These are phyloP conservation scores for Diaporthe batatas DNA, from an alignment of 2,329 filamentous ascomycete species.

Conservation along the genomic window DNA sequence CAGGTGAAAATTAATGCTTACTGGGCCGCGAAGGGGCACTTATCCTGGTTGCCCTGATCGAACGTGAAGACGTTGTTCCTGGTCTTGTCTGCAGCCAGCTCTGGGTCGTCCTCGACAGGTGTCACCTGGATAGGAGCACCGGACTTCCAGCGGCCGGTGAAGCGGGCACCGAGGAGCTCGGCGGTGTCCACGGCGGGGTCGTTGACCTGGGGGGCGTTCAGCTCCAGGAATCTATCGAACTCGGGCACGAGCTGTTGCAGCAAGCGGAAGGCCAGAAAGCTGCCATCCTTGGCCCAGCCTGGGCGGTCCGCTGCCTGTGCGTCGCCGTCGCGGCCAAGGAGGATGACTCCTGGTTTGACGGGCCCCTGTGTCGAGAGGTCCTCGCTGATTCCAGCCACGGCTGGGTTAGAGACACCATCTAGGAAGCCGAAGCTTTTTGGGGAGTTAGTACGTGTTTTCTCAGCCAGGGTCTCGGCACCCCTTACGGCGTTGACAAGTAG, in stretches of 20 bases:
- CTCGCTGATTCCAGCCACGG: slow-evolving; percentile 51
- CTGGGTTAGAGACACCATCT: slow-evolving; percentile 58
- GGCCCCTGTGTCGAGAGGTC: slow-evolving; percentile 50
- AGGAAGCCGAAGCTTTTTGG: slow-evolving; percentile 54
- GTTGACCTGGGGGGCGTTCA: slow-evolving; percentile 47
- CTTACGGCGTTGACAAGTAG: neutral
- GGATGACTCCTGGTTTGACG: slow-evolving; percentile 52
- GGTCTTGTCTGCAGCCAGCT: slow-evolving; percentile 51
- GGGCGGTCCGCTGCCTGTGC: slow-evolving; percentile 44
- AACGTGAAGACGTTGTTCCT: slow-evolving; percentile 52
- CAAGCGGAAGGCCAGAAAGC: slow-evolving; percentile 59
- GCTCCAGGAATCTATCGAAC: slow-evolving; percentile 56
- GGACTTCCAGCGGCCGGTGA: slow-evolving; percentile 60
- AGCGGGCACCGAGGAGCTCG: slow-evolving; percentile 56
- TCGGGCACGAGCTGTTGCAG: slow-evolving; percentile 60
- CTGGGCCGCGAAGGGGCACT: slow-evolving; percentile 61
- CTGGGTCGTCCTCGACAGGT: slow-evolving; percentile 49
- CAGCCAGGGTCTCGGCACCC: too few relatives aligned
- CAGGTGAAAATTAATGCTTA: too few relatives aligned
- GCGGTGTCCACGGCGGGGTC: slow-evolving; percentile 44
- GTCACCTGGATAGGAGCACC: slow-evolving; percentile 52
- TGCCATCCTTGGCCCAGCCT: slow-evolving; percentile 59
- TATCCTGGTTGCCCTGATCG: slow-evolving; percentile 48
- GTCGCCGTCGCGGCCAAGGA: slow-evolving; percentile 55
- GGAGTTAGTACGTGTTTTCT: neutral